A percentile compares a stretch with the other conserved stretches of the same genome.
Conservation (phyloP, 2,329 filamentous ascomycete genomes). For the Trichoderma koningiopsis region DNA sequence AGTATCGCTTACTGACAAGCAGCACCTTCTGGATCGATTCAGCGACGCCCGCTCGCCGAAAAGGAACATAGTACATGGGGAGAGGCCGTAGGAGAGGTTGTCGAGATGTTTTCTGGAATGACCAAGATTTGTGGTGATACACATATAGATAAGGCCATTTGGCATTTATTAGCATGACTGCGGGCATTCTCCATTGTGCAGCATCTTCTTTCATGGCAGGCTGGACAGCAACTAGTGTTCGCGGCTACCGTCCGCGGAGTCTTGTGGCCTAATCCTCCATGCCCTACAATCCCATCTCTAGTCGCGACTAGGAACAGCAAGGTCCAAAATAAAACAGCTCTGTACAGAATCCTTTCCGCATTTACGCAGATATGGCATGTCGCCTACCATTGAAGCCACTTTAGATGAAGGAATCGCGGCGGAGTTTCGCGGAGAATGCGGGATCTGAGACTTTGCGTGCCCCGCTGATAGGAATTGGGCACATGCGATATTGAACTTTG, state of each 20-base stretch:
- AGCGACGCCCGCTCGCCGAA: constrained; percentile 57
- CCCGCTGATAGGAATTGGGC: neutral
- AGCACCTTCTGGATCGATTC: constrained; percentile 71
- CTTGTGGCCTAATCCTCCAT: neutral
- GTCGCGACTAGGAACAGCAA: neutral
- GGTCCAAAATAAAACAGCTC: neutral
- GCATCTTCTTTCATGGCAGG: too few relatives aligned
- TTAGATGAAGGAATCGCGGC: neutral
- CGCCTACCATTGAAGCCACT: neutral
- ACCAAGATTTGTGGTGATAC: too few relatives aligned
- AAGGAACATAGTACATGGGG: too few relatives aligned
- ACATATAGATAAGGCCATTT: too few relatives aligned
- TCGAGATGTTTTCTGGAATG: too few relatives aligned
- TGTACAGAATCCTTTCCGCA: neutral
- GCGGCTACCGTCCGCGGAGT: too few relatives aligned
- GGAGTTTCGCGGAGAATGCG: neutral
- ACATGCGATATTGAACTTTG: neutral
- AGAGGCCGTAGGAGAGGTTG: too few relatives aligned
- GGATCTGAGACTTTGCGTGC: neutral
- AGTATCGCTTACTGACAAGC: constrained; percentile 32
- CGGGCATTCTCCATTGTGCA: too few relatives aligned
- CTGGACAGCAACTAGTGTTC: too few relatives aligned
- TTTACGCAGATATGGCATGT: neutral
- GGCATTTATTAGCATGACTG: too few relatives aligned
- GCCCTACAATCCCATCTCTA: neutral